phyloP scores from a whole-genome alignment of 2,329 filamentous ascomycete species.

The Graphiopsis chlorocephala region DNA sequence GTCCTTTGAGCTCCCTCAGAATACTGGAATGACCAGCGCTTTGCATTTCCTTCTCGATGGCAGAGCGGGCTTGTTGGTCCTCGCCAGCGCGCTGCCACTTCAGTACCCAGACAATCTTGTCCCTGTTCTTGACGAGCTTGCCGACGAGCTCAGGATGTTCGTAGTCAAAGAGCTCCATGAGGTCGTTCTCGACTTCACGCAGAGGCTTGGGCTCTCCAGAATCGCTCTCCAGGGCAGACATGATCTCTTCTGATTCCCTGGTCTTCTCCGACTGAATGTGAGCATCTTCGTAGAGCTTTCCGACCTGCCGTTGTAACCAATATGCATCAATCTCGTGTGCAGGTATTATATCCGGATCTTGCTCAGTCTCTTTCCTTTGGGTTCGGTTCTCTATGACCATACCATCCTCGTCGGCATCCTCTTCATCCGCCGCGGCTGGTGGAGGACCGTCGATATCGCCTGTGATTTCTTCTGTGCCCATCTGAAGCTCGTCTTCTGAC shows the following conservation, averaged over 20 bases:
- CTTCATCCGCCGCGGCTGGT: constrained; percentile 46
- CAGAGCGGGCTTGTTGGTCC: constrained; percentile 66
- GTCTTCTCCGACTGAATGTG: constrained; percentile 94
- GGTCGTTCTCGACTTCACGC: constrained; percentile 93
- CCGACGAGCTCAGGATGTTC: constrained; percentile 91
- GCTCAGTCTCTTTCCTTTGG: constrained; percentile 50
- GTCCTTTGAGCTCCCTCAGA: constrained; percentile 80
- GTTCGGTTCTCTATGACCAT: constrained; percentile 76
- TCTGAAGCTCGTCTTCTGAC: constrained; percentile 66
- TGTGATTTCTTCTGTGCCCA: constrained; percentile 35
- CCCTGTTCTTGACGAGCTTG: constrained; percentile 84
- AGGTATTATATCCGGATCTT: constrained; percentile 59
- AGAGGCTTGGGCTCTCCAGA: constrained; percentile 80
- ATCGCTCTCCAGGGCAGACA: constrained; percentile 68
- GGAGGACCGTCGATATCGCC: constrained; percentile 44
- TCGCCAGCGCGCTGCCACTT: constrained; percentile 79
- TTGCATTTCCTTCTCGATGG: constrained; percentile 85
- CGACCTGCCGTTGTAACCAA: constrained; percentile 93
- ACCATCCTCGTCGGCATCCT: constrained; percentile 67
- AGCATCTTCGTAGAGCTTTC: constrained; percentile 81
- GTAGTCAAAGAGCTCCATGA: constrained; percentile 98
- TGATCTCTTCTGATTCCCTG: constrained; percentile 73
- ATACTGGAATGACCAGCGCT: constrained; percentile 84
- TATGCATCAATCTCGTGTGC: constrained; percentile 94
- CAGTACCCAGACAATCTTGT: constrained; percentile 95